A percentile compares a stretch with the other conserved stretches of the same genome.
Conservation (phyloP, 2,329 filamentous ascomycete genomes). For the Emmonsiellopsis sp. region DNA sequence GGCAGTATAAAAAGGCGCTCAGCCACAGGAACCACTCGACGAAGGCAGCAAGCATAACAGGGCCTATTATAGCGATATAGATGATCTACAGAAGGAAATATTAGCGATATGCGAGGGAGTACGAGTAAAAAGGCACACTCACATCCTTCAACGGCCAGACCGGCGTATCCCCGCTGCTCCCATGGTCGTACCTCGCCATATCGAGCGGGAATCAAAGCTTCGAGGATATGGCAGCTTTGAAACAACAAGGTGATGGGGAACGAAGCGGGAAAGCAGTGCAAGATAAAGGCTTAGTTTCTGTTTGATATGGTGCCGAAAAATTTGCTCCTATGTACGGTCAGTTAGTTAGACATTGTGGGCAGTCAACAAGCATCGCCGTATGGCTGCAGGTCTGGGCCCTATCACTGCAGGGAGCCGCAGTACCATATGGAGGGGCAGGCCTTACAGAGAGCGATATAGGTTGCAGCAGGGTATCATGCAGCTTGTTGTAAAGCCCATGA, state of each 20-base stretch:
- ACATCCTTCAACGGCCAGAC: slow-evolving; percentile 33
- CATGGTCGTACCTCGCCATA: background rate
- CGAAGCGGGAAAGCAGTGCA: background rate
- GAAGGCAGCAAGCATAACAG: slow-evolving; percentile 73
- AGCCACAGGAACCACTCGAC: slow-evolving; percentile 95
- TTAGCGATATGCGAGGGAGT: background rate
- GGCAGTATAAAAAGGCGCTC: slow-evolving; percentile 84
- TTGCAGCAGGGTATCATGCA: no score
- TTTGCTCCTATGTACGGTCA: no score
- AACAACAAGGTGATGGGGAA: background rate
- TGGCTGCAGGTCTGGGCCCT: no score
- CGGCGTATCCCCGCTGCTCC: slow-evolving; percentile 10
- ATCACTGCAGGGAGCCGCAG: no score
- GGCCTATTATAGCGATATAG: slow-evolving; percentile 71
- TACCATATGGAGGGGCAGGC: no score
- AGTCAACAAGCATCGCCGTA: no score
- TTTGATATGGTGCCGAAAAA: no score
- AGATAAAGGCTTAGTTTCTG: background rate
- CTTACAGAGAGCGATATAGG: no score
- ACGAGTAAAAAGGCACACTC: slow-evolving; percentile 11
- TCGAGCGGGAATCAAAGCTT: background rate
- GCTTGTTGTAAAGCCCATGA: no score
- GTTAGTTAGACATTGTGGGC: no score
- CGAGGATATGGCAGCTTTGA: background rate
- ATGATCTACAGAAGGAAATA: slow-evolving; percentile 53